Evolutionary conservation across 192 early-diverging fungal species (phyloP), one percentile per base, ranked within the genome.

Genomic region (Podila epigama): DNA sequence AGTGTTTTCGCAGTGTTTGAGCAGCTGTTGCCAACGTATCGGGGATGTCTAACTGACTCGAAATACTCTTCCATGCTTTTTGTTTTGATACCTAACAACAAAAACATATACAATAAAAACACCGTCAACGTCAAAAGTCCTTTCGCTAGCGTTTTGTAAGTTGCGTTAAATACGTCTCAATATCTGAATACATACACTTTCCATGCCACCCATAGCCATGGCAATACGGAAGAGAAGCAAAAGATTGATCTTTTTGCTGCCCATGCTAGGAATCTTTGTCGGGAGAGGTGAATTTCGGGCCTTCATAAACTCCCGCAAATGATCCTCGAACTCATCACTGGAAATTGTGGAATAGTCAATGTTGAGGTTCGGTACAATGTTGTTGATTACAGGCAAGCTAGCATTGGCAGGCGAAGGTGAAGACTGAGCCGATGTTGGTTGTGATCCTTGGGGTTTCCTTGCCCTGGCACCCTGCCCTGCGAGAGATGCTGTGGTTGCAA

Each of bases 121-220:
- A 58, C 10, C 4, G 18, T 16, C 16, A 20, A 34, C 5, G 1
- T 11, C 8, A 28, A 28, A 28, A 42, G 39, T 28, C 2, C 25
- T 37, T 4, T 32, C 39, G 22, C 18, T 20, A 18, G 50, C 37
- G 27, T 12, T 9, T 34, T 31, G n/a, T 55, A 9, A 34, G 58
- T 42, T 2, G 1, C 6, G 27, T 33, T 40, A 29, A n/a, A n/a
- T n/a, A n/a, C n/a, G n/a, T n/a, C n/a, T n/a, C n/a, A n/a, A n/a
- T n/a, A n/a, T n/a, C n/a, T n/a, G n/a, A n/a, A n/a, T n/a, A 68
- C 73, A 59, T 64, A 77, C 73, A 56, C 73, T 77, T 48, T 77
- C 73, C 73, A 77, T 77, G 22, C 73, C 73, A 11, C 73, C 73
- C 73, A 77, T 77, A 11, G 73, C 40, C 66, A 77, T 77, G 0